Conservation (phyloP, 2,329 filamentous ascomycete species). For the Magnaporthiopsis rhizophila region DNA sequence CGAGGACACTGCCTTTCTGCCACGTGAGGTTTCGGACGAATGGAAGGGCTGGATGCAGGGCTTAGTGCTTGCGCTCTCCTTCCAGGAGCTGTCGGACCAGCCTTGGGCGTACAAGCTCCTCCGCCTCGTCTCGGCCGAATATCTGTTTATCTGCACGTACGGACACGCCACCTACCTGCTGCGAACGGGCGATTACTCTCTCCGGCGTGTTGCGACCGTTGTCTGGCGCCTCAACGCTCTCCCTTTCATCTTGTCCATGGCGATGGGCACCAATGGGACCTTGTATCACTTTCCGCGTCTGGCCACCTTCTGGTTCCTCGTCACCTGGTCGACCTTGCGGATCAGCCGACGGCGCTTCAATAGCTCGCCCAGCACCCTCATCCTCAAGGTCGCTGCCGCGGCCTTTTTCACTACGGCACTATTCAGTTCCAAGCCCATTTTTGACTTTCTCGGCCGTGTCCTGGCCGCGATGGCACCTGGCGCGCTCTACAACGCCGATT, state of each 20-base stretch:
- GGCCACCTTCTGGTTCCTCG: constrained; percentile 53
- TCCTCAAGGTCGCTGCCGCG: constrained; percentile 4
- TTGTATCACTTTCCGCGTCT: constrained; percentile 53
- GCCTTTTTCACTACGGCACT: constrained; percentile 8
- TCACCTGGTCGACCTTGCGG: constrained; percentile 45
- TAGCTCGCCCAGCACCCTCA: constrained; percentile 22
- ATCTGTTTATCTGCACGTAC: constrained; percentile 55
- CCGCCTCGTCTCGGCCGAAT: constrained; percentile 45
- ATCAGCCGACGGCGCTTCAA: constrained; percentile 31
- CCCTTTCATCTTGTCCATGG: constrained; percentile 41
- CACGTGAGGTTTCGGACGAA: constrained; percentile 51
- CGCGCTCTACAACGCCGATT: neutral
- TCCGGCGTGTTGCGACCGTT: constrained; percentile 41
- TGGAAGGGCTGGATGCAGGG: constrained; percentile 61
- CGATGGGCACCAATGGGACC: constrained; percentile 47
- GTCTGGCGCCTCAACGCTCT: constrained; percentile 51
- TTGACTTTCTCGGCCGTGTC: constrained; percentile 8
- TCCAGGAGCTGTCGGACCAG: constrained; percentile 42
- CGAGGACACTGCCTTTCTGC: constrained; percentile 33
- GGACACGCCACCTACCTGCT: constrained; percentile 54
- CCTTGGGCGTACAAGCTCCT: constrained; percentile 47
- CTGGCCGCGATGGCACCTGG: neutral
- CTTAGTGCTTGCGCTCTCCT: constrained; percentile 41
- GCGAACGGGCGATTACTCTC: constrained; percentile 46
- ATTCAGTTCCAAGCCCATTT: neutral